Percentiles rank a stretch among this genome's conserved stretches.
These are phyloP conservation scores for Hyaloscypha finlandica DNA, from an alignment of 495 filamentous ascomycete genomes.

Conservation along the genomic window DNA sequence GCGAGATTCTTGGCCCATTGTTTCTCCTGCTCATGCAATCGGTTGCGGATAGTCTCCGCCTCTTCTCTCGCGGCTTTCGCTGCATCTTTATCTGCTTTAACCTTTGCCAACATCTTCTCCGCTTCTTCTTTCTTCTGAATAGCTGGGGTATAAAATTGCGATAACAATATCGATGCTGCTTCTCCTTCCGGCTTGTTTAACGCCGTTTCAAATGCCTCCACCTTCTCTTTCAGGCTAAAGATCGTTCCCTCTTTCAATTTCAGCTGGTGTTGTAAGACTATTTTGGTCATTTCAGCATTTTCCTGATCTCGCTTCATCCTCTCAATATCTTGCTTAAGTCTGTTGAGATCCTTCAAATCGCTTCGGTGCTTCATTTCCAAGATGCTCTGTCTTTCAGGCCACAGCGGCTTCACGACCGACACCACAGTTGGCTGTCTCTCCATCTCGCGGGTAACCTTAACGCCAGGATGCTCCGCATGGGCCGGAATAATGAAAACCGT, in stretches of 20 bases:
- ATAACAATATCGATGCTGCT: neutral
- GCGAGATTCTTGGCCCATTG: constrained; percentile 7
- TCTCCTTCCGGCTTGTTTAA: neutral
- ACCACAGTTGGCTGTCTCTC: constrained; percentile 50
- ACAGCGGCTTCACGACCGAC: constrained; percentile 38
- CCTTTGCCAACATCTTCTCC: constrained; percentile 18
- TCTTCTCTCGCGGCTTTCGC: constrained; percentile 7
- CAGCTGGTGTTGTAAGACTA: neutral
- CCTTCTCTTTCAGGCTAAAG: neutral
- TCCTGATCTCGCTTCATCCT: neutral
- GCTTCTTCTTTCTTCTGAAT: neutral
- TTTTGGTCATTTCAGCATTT: neutral
- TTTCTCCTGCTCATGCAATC: neutral
- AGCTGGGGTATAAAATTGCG: neutral
- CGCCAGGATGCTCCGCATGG: constrained; percentile 44
- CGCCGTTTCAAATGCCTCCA: neutral
- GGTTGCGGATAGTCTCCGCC: neutral
- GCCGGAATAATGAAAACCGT: constrained; percentile 53
- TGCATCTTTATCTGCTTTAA: constrained; percentile 29
- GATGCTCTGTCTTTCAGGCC: constrained; percentile 34
- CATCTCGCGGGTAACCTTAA: constrained; percentile 40
- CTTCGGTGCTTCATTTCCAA: constrained; percentile 31
- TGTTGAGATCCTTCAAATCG: constrained; percentile 31
- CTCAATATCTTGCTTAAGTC: constrained; percentile 6
- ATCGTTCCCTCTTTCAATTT: neutral